Evolutionary conservation across 2,329 filamentous ascomycete genomes (phyloP), one percentile per base, ranked within the genome.

Genomic region (Lecanicillium sp.): DNA sequence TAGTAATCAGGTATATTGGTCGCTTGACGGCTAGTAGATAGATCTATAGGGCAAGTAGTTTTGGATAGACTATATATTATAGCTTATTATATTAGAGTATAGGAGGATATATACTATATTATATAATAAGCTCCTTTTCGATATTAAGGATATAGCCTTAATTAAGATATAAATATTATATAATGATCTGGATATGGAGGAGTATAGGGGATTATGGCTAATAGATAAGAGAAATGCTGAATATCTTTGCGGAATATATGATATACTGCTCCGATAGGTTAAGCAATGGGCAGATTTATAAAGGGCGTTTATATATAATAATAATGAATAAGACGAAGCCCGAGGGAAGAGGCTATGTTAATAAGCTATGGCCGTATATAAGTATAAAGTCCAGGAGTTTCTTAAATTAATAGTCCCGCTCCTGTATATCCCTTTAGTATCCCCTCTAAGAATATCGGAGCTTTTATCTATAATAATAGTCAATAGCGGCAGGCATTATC

Each of bases 401-500:
- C 29, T 31, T 7, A 15, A 31, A n/a, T n/a, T 11, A 15, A 9
- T 31, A 15, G n/a, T 15, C 9, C n/a, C 9, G 12, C 13, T 7
- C 9, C 7, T 31, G 29, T 15, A n/a, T 9, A n/a, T 15, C 7
- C n/a, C 12, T 15, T 7, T 15, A 6, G 29, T 11, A 15, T 15
- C 29, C 12, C 12, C 29, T 15, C 12, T 31, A n/a, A 11, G 29
- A 9, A n/a, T 7, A 6, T 15, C 29, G 7, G 29, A 31, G 29
- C 29, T n/a, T 15, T 11, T 37, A 18, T 37, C 34, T 17, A 35
- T 40, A 14, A 40, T n/a, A n/a, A n/a, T 16, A 7, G 30, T 25
- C 15, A 16, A 12, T 18, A 43, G 40, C 25, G 40, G 18, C 29
- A 29, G 30, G 29, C 18, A 25, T 15, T 19, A 14, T 9, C 28